Conservation (phyloP, 2,329 filamentous ascomycete genomes). For the Venturia aucupariae region DNA sequence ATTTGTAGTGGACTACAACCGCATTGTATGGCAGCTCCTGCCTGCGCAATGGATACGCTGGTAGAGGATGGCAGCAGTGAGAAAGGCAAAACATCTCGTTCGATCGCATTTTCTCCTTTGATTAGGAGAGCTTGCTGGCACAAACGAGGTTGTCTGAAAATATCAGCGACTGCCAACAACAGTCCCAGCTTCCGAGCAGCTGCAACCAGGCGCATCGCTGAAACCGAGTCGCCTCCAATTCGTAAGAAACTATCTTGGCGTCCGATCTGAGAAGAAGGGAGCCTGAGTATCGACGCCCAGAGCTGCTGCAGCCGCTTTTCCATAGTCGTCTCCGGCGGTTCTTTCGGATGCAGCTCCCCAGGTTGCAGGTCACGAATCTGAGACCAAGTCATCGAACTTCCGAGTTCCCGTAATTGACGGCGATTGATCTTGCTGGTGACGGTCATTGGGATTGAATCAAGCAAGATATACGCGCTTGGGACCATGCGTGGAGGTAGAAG, state of each 20-base stretch:
- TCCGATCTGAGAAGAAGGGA: neutral
- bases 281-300: neutral
- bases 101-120: conserved; percentile 33
- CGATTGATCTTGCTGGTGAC: conserved; percentile 83
- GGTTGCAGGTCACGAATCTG: conserved; percentile 54
- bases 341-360: neutral
- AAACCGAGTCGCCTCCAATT: conserved; percentile 38
- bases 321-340: conserved; percentile 16
- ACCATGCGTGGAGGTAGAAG: conserved; percentile 70
- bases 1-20: conserved; percentile 25
- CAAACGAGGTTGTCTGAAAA: conserved; percentile 24
- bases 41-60: too few relatives aligned
- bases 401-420: conserved; percentile 46
- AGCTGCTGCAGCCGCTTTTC: neutral
- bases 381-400: conserved; percentile 33
- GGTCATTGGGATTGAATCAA: conserved; percentile 68
- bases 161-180: conserved; percentile 33
- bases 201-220: conserved; percentile 36
- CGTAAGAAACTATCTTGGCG: conserved; percentile 32
- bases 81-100: conserved; percentile 32
- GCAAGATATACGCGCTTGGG: conserved; percentile 68
- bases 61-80: neutral
- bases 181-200: conserved; percentile 28
- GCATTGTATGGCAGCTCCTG: conserved; percentile 17
- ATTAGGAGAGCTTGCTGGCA: neutral